A percentile compares a stretch with the other conserved stretches of the same genome.
Evolutionary conservation across 1,139 yeast genomes (phyloP).

Genomic region (Zygosaccharomyces pseudobailii): DNA sequence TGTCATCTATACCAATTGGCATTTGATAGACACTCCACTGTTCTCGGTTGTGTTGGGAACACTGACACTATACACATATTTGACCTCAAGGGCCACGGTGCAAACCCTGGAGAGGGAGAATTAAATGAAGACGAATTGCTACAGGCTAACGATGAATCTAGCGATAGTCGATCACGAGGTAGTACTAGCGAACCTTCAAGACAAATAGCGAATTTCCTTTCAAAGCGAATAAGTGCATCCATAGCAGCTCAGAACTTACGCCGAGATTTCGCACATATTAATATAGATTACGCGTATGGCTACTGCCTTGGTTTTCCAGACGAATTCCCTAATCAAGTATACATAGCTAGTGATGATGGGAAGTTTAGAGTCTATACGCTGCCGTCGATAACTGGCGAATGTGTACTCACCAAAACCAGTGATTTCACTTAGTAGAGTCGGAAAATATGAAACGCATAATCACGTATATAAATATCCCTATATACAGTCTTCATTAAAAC

Average conservation of each 20-base stretch:
- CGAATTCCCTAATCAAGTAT: conserved; percentile 28
- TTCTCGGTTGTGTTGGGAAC: conserved; percentile 64
- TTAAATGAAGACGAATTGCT: conserved; percentile 9
- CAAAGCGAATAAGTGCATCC: conserved; percentile 27
- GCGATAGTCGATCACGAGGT: not conserved
- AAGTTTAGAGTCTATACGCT: conserved; percentile 26
- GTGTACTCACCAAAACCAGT: conserved; percentile 29
- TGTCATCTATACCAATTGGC: conserved; percentile 52
- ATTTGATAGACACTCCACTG: conserved; percentile 47
- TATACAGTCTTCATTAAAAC: conserved; percentile 8
- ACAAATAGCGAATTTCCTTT: conserved; percentile 24
- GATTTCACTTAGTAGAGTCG: conserved; percentile 13
- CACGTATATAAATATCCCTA: not conserved
- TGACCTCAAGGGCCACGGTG: conserved; percentile 32
- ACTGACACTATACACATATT: conserved; percentile 69
- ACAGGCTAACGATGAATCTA: conserved; percentile 4
- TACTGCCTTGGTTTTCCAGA: conserved; percentile 31
- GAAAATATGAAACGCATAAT: not conserved
- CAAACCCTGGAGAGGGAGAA: conserved; percentile 4
- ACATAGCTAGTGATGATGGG: conserved; percentile 30
- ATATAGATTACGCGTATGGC: conserved; percentile 18
- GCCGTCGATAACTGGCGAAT: conserved; percentile 27
- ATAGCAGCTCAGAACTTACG: conserved; percentile 30
- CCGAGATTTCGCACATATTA: conserved; percentile 31
- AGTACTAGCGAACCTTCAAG: conserved; percentile 17